These are phyloP conservation scores for Hirschioporus abietinus DNA, from an alignment of 768 basidiomycete genomes.

Conservation along the genomic window DNA sequence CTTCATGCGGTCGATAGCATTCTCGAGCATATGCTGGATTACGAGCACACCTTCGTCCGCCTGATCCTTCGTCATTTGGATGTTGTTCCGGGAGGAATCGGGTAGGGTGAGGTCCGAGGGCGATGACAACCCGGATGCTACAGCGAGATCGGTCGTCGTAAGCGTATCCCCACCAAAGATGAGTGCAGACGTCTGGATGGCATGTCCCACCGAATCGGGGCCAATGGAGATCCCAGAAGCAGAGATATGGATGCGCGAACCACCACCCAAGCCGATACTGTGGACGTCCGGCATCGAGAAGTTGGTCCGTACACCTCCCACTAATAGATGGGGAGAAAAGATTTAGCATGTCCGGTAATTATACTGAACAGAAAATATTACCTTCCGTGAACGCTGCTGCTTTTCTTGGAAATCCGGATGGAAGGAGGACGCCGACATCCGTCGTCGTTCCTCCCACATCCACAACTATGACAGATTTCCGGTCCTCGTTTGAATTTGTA, in stretches of 20 bases:
- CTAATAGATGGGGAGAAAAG: slow-evolving; percentile 10
- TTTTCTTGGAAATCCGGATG: slow-evolving; percentile 56
- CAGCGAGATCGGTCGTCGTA: slow-evolving; percentile 59
- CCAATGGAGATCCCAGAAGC: slow-evolving; percentile 43
- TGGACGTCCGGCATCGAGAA: slow-evolving; percentile 38
- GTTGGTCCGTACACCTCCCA: slow-evolving; percentile 56
- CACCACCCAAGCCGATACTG: slow-evolving; percentile 61
- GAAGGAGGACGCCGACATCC: slow-evolving; percentile 57
- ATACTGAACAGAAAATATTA: neutral
- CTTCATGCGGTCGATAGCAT: slow-evolving; percentile 58
- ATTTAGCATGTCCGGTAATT: neutral
- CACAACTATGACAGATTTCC: slow-evolving; percentile 43
- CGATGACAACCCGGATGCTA: slow-evolving; percentile 23
- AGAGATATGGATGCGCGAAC: slow-evolving; percentile 42
- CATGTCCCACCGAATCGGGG: slow-evolving; percentile 61
- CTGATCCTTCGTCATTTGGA: neutral
- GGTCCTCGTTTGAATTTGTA: slow-evolving; percentile 10
- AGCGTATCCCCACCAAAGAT: slow-evolving; percentile 53
- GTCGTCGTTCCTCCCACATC: slow-evolving; percentile 66
- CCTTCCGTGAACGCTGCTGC: slow-evolving; percentile 54
- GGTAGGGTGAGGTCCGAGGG: neutral
- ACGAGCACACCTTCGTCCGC: slow-evolving; percentile 10
- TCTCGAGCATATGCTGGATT: slow-evolving; percentile 41
- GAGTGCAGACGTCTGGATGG: slow-evolving; percentile 40
- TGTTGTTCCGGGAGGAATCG: neutral